A percentile compares a stretch with the other conserved stretches of the same genome.
Evolutionary conservation across 352 stramenopile genomes (phyloP).

Genomic region (Plasmopara halstedii): DNA sequence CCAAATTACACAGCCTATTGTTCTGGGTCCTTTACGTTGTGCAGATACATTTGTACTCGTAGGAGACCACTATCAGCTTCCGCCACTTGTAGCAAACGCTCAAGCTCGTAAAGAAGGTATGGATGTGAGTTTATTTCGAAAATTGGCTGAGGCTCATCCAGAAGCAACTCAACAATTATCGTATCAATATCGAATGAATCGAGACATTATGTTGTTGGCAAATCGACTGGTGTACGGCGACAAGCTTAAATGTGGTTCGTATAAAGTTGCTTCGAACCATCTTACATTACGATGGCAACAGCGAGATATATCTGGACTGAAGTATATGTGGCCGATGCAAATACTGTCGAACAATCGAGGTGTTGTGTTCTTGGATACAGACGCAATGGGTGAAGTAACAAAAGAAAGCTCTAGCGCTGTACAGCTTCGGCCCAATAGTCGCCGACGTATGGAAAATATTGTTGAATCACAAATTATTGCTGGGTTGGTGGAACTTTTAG

Average conservation of each 20-base stretch:
- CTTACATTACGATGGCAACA: slow-evolving; percentile 24
- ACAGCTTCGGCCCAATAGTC: slow-evolving; percentile 15
- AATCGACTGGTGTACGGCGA: slow-evolving; percentile 93
- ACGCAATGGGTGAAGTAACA: slow-evolving; percentile 29
- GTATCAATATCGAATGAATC: slow-evolving; percentile 99
- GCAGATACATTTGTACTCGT: slow-evolving; percentile 96
- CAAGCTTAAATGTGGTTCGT: slow-evolving; percentile 89
- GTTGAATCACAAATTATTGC: slow-evolving; percentile 67
- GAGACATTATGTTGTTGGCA: slow-evolving; percentile 92
- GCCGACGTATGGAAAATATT: slow-evolving; percentile 62
- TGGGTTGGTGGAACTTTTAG: slow-evolving; percentile 57
- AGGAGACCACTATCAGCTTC: slow-evolving; percentile 97
- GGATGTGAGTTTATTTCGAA: slow-evolving; percentile 87
- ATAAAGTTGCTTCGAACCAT: slow-evolving; percentile 40
- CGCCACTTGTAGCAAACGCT: slow-evolving; percentile 90
- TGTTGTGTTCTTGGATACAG: slow-evolving; percentile 86
- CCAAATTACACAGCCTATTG: slow-evolving; percentile 95
- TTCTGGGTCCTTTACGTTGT: slow-evolving; percentile 88
- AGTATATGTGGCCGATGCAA: slow-evolving; percentile 24
- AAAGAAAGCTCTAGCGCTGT: slow-evolving; percentile 15
- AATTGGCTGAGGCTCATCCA: slow-evolving; percentile 88
- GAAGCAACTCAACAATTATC: slow-evolving; percentile 88
- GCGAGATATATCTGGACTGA: slow-evolving; percentile 6
- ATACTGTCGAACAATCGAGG: slow-evolving; percentile 38
- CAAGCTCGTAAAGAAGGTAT: slow-evolving; percentile 83